Evolutionary conservation across 139 green algal species (phyloP), one percentile per base, ranked within the genome.

Genomic region (Coccomyxa sp.): DNA sequence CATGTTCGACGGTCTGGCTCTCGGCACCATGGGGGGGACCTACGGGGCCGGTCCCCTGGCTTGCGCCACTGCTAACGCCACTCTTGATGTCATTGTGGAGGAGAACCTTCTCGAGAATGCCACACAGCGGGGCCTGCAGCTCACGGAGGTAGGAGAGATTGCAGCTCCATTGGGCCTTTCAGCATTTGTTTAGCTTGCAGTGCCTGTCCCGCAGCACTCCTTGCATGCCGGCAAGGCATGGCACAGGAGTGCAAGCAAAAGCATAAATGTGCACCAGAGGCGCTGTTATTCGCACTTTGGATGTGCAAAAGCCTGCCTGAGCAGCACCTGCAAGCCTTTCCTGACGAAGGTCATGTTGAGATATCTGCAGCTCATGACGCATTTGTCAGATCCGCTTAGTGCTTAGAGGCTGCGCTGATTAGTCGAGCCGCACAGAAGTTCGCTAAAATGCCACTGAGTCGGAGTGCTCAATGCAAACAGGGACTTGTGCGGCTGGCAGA

Each of bases 41-140:
- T 97, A 95, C 68, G 91, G 92, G 22, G 90, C 84, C 58, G 91
- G 88, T 39, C 78, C 91, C 0, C 78, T 95, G 16, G 86, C 82
- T 1, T 89, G 82, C 35, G 91, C 91, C 0, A 92, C 90, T 0
- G 92, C 92, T 9, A 79, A 79, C 0, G 90, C 90, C 37, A 94
- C 90, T 6, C 79, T 95, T 3, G 90, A 94, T 12, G 87, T 88
- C 7, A 95, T 97, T 16, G 36, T 86, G 38, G 85, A 90, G 37
- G 93, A 97, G 77, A 81, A 83, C 16, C 77, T 97, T 86, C 75
- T 94, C 50, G 82, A 82, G 12, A 97, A 97, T 73, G 89, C 87
- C 0, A 37, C 38, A 0, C 77, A 78, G 58, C 78, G 93, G 2
- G 91, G 93, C 2, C 16, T 54, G 50, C 90, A 97, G 81, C 87